Evolutionary conservation across 495 filamentous ascomycete species (phyloP), one percentile per base, ranked within the genome.

Genomic region (Letharia columbiana): DNA sequence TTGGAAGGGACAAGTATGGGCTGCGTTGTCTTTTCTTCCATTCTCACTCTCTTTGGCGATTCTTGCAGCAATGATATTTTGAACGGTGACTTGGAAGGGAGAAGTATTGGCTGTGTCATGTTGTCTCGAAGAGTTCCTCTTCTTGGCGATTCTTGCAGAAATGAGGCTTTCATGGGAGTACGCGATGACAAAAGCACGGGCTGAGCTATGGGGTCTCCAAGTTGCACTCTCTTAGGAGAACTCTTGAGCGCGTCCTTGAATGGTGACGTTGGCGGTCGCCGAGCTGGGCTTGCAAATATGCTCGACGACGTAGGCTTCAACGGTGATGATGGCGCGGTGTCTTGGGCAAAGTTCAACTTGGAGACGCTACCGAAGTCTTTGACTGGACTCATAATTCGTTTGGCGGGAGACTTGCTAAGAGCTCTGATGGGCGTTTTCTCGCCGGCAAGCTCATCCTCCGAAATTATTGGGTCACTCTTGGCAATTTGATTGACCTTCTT

Each of bases 401-500:
- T 82, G 17, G 66, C 59, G 13, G 82, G 79, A 28, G 80, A 81
- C 54, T 77, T 73, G 62, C 60, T 72, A 47, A 74, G 54, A 66
- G 69, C 57, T 70, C 69, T 78, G 37, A 75, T 64, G 3, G 76
- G 74, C 44, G 76, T 75, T 69, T 82, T 83, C n/a, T 70, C 73
- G 1, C 71, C 71, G 49, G 69, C 75, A 54, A 83, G 69, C 68
- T 85, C 81, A 69, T 84, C 82, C 15, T 84, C 82, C 56, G 83
- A 81, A 5, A 74, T 76, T 10, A 66, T 80, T 10, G 77, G 75
- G 12, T 78, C 69, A 13, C 75, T 74, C 67, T 82, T 83, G 35
- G 80, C 77, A 39, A 84, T 75, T 64, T 84, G 82, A 52, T 75
- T 81, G 40, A 76, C 74, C 69, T 84, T 85, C 73, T 85, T 84